phyloP scores from a whole-genome alignment of 495 filamentous ascomycete genomes.

The Xylaria bambusicola region DNA sequence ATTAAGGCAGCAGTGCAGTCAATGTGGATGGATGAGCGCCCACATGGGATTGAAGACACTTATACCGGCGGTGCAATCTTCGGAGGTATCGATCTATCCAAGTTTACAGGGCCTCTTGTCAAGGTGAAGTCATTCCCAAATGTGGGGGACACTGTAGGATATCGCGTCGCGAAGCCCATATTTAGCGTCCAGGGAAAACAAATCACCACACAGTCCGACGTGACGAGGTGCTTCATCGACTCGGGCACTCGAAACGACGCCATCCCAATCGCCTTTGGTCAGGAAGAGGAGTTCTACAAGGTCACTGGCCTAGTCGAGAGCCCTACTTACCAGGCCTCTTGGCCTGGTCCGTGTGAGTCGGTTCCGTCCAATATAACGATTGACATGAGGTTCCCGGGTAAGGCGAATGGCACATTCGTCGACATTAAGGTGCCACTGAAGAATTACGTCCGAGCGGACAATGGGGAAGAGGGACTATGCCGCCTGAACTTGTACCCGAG shows the following conservation, averaged over 20 bases:
- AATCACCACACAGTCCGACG: not conserved
- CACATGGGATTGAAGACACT: constrained; percentile 11
- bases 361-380: constrained; percentile 10
- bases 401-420: constrained; percentile 10
- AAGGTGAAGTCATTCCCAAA: constrained; percentile 17
- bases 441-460: constrained; percentile 15
- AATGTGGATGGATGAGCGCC: constrained; percentile 19
- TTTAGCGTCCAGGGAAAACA: constrained; percentile 3
- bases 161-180: not conserved
- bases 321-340: not conserved
- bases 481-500: constrained; percentile 13
- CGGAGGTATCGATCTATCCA: constrained; percentile 68
- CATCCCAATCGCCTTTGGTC: constrained; percentile 1
- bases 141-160: constrained; percentile 3
- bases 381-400: constrained; percentile 14
- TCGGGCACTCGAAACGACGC: constrained; percentile 15
- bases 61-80: constrained; percentile 66
- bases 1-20: constrained; percentile 18
- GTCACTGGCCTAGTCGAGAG: constrained; percentile 7
- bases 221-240: constrained; percentile 3
- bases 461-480: not conserved
- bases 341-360: constrained; percentile 10
- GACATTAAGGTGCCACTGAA: constrained; percentile 14
- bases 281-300: constrained; percentile 7
- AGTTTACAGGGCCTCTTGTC: constrained; percentile 58